A percentile compares a stretch with the other conserved stretches of the same genome.
These are phyloP conservation scores for Cytospora paraplurivora DNA, from an alignment of 2,329 filamentous ascomycete species.

Conservation along the genomic window DNA sequence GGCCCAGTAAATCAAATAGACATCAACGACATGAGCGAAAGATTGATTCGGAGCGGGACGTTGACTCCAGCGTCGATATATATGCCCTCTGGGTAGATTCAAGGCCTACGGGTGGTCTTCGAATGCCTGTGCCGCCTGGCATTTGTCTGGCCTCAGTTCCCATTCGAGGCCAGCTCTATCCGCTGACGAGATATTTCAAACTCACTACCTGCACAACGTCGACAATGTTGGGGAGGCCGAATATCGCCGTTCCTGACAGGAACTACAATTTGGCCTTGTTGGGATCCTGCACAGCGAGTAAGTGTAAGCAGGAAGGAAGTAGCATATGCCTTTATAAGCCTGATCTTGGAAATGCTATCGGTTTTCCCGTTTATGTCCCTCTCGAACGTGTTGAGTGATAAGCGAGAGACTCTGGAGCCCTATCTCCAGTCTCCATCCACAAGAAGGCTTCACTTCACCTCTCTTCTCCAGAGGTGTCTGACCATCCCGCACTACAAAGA, in stretches of 20 bases:
- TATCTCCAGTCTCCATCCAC: constrained; percentile 10
- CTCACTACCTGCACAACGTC: neutral
- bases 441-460: constrained; percentile 3
- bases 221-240: too few relatives aligned
- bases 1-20: neutral
- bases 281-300: neutral
- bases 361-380: neutral
- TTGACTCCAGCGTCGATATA: neutral
- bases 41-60: neutral
- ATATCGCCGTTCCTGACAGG: neutral
- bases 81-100: neutral
- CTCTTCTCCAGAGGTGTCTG: constrained; percentile 10
- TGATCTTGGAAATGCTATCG: constrained; percentile 2
- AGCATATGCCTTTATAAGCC: constrained; percentile 8
- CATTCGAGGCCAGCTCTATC: too few relatives aligned
- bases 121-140: neutral
- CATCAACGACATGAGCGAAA: constrained; percentile 5
- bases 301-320: neutral
- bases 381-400: constrained; percentile 21
- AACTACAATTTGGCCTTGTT: neutral
- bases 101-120: too few relatives aligned
- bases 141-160: neutral
- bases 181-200: neutral
- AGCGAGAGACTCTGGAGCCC: constrained; percentile 25
- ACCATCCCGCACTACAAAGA: constrained; percentile 15